phyloP scores from a whole-genome alignment of 176 grass and related monocot genomes.

The Pharus latifolius region DNA sequence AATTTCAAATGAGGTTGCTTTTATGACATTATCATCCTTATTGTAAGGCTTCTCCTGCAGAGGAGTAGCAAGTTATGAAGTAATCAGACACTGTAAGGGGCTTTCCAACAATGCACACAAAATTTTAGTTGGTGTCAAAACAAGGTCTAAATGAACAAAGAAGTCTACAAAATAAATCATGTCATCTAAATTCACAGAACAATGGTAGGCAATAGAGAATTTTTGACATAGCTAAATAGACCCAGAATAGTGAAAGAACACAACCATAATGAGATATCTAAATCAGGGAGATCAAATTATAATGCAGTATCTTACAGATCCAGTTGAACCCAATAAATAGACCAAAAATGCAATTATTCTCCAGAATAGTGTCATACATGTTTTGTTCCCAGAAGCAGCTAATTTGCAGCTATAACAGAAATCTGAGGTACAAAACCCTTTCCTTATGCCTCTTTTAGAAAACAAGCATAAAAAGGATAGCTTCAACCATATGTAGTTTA shows the following conservation, averaged over 20 bases:
- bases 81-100: neutral
- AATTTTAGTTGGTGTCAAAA: neutral
- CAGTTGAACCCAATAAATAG: neutral
- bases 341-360: neutral
- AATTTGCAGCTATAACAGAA: neutral
- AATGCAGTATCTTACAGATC: neutral
- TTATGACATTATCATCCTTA: slow-evolving; percentile 54
- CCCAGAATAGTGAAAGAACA: neutral
- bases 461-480: neutral
- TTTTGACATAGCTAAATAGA: neutral
- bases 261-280: no score
- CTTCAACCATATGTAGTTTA: neutral
- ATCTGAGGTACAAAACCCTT: neutral
- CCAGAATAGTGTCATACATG: neutral
- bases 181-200: neutral
- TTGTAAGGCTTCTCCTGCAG: slow-evolving; percentile 46
- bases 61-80: neutral
- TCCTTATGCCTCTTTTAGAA: neutral
- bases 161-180: neutral
- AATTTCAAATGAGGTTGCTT: slow-evolving; percentile 97
- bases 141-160: neutral
- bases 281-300: neutral
- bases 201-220: neutral
- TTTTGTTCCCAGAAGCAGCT: neutral
- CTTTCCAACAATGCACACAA: neutral